Base-by-base conservation (phyloP, 257 asterid genomes). In the Cinchona pubescens region DNA sequence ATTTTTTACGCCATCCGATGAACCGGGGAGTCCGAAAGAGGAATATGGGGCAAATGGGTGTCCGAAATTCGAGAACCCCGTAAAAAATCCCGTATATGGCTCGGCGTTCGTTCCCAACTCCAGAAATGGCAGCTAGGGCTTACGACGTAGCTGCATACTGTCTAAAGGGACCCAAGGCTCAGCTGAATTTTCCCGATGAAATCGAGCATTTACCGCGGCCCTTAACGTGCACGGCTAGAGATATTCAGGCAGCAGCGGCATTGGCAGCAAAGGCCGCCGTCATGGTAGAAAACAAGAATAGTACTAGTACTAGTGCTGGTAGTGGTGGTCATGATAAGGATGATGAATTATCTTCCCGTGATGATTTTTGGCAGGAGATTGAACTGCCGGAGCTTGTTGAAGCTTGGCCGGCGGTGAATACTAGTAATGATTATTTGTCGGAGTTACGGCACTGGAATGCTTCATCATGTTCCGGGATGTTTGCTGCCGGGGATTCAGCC, bases 41-140 rank as follows among this genome's bases (percentile, higher is more conserved):
- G 96, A 19, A 78, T 85, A 0, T 90, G 93, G 91, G 96, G 93
- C 5, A 88, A 87, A 76, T 90, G 93, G 93, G 93, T 90, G 32
- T 90, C 93, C 1, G 96, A 90, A 68, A 87, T 90, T 75, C 85
- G 96, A 2, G 90, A 90, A 56, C 91, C 91, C 10, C 75, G 82
- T 49, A 88, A 88, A 69, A 86, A 88, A 71, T 80, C 81, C 34
- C 80, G 96, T 0, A 88, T 90, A 78, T 90, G 96, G 96, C 84
- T 90, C 4, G 96, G 96, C n/a, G n/a, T 25, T 83, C 93, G 2
- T 90, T 83, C 72, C 83, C 90, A 29, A 67, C 84, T 2, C 90
- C 93, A 4, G 92, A 87, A 45, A 89, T 88, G 96, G 96, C 96
- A 0, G 96, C 96, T 15, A 40, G 91, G 46, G 96, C 96, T 0